Conservation (phyloP, 805 yeast genomes). For the Deakozyma indianensis region DNA sequence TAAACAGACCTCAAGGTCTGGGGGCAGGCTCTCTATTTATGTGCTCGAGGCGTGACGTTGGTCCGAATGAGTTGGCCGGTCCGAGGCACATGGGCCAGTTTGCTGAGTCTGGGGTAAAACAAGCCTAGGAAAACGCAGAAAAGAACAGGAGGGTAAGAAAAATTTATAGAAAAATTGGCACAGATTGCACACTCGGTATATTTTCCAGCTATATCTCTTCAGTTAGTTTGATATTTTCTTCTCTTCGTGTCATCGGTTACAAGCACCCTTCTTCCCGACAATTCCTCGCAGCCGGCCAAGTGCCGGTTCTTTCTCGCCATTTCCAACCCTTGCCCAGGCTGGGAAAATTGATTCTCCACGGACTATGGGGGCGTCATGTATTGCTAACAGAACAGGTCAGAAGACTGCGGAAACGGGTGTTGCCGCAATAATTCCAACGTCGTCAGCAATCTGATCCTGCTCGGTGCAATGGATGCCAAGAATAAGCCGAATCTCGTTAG, state of each 20-base stretch:
- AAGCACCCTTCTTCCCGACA: neutral
- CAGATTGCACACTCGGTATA: too few species aligned
- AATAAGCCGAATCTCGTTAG: too few species aligned
- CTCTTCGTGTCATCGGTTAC: too few species aligned
- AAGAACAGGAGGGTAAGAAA: too few species aligned
- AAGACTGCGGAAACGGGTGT: too few species aligned
- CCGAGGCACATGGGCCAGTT: conserved; percentile 1
- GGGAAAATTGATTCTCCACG: neutral
- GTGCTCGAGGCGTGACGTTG: neutral
- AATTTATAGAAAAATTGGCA: too few species aligned
- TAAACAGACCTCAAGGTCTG: neutral
- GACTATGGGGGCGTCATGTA: neutral
- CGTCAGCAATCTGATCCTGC: too few species aligned
- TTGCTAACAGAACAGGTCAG: too few species aligned
- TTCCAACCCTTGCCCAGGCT: neutral
- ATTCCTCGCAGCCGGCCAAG: neutral
- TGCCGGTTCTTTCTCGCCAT: neutral
- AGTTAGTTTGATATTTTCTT: neutral
- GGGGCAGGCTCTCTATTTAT: neutral
- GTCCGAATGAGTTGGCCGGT: neutral
- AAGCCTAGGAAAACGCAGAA: neutral
- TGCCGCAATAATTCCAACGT: too few species aligned
- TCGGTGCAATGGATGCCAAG: too few species aligned
- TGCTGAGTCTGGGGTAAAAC: neutral
- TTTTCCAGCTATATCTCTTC: neutral